These are phyloP conservation scores for Apiotrichum akiyoshidainum DNA, from an alignment of 1,284 basidiomycete genomes.

Conservation along the genomic window DNA sequence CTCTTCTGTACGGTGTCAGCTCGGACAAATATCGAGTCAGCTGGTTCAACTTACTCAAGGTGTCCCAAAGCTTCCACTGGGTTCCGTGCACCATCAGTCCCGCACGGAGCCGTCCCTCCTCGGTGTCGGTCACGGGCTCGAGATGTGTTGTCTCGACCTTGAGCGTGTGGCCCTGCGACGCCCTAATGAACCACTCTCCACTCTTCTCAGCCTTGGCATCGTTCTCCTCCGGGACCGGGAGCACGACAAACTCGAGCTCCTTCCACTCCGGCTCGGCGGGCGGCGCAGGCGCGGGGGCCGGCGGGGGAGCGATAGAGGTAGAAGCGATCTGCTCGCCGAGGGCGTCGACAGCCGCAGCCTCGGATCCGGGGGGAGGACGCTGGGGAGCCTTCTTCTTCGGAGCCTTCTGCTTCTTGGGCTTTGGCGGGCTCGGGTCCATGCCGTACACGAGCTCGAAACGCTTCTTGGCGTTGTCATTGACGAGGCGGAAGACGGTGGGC, in stretches of 20 bases:
- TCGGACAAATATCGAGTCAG: not conserved
- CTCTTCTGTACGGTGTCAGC: conserved; percentile 21
- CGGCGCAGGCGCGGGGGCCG: not conserved
- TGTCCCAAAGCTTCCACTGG: conserved; percentile 43
- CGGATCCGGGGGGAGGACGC: not conserved
- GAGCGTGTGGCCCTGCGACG: conserved; percentile 90
- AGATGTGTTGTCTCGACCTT: conserved; percentile 60
- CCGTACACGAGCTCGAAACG: conserved; percentile 70
- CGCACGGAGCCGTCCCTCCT: conserved; percentile 29
- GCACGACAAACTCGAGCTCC: conserved; percentile 31
- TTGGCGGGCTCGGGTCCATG: conserved; percentile 50
- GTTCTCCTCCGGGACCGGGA: conserved; percentile 14
- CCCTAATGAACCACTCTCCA: conserved; percentile 74
- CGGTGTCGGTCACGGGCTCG: conserved; percentile 32
- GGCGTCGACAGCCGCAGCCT: conserved; percentile 6
- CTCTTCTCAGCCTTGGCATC: not conserved
- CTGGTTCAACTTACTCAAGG: conserved; percentile 37
- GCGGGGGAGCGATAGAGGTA: not conserved
- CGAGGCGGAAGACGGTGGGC: conserved; percentile 64
- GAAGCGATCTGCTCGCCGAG: not conserved
- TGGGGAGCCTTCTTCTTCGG: conserved; percentile 22
- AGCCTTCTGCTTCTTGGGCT: conserved; percentile 27
- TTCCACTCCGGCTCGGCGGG: conserved; percentile 14
- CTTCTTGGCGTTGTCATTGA: conserved; percentile 70
- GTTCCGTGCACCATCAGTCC: conserved; percentile 50